phyloP scores from a whole-genome alignment of 305 asterid genomes.

The Nicotiana rustica region DNA sequence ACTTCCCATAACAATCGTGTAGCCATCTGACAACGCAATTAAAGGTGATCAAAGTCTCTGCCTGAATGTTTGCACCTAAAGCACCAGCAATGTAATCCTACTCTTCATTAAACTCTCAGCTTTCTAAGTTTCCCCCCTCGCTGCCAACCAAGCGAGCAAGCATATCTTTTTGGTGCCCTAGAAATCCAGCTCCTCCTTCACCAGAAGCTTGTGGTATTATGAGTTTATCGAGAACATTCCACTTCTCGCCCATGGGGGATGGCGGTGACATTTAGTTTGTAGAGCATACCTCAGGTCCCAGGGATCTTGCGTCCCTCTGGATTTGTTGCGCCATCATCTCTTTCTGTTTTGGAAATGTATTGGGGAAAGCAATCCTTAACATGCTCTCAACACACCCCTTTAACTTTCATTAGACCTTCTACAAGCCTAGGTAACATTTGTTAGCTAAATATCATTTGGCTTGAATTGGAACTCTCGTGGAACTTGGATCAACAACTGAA shows the following conservation, averaged over 20 bases:
- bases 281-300: too few species aligned
- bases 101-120: neutral
- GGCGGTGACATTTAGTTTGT: too few species aligned
- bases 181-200: neutral
- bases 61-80: neutral
- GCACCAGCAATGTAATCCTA: constrained; percentile 15
- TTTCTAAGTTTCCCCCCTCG: neutral
- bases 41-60: neutral
- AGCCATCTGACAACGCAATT: neutral
- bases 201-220: neutral
- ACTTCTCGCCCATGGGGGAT: neutral
- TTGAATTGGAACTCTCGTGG: neutral
- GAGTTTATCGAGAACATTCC: neutral
- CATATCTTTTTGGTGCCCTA: neutral
- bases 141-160: constrained; percentile 22
- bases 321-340: neutral
- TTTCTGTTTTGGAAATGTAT: neutral
- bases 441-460: neutral
- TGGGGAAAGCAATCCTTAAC: neutral
- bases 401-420: neutral
- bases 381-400: neutral
- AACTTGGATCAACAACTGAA: neutral
- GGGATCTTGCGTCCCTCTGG: neutral
- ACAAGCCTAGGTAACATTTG: neutral
- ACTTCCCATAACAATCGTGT: neutral